phyloP scores from a whole-genome alignment of 2,329 filamentous ascomycete genomes.

The Claviceps sp. region DNA sequence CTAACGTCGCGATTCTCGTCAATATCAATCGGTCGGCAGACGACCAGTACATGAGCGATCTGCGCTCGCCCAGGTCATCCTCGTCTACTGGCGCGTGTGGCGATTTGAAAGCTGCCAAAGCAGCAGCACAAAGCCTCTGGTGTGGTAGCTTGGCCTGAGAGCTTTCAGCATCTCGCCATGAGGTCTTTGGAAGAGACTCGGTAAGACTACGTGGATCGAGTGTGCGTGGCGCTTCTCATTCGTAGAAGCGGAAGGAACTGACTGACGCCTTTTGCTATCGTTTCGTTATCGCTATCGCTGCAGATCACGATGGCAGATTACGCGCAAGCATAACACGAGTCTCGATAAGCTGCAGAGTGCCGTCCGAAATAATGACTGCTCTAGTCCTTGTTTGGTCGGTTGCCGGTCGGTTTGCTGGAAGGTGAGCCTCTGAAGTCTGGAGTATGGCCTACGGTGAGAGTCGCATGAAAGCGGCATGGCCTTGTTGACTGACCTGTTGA shows the following conservation, averaged over 20 bases:
- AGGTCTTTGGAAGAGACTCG: constrained; percentile 24
- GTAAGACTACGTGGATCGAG: constrained; percentile 14
- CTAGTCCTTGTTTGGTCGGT: constrained; percentile 54
- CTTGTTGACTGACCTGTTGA: constrained; percentile 7
- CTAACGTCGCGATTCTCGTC: too few relatives aligned
- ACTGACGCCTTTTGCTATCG: not conserved
- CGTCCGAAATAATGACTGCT: constrained; percentile 45
- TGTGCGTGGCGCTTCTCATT: not conserved
- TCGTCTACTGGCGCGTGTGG: not conserved
- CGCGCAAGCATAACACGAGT: constrained; percentile 42
- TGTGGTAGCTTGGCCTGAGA: not conserved
- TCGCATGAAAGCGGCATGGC: not conserved
- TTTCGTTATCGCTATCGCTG: not conserved
- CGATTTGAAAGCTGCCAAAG: not conserved
- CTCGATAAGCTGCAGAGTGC: constrained; percentile 50
- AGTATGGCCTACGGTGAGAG: not conserved
- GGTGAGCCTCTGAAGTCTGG: constrained; percentile 27
- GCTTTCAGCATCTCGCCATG: constrained; percentile 15
- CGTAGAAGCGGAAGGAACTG: not conserved
- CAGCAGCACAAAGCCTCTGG: not conserved
- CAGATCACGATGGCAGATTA: constrained; percentile 56
- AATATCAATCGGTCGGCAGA: too few relatives aligned
- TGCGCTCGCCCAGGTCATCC: too few relatives aligned
- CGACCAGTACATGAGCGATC: too few relatives aligned
- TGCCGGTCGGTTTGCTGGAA: constrained; percentile 90